A percentile compares a stretch with the other conserved stretches of the same genome.
phyloP scores from a whole-genome alignment of 208 protist genomes.

The Angomonas ambiguus region DNA sequence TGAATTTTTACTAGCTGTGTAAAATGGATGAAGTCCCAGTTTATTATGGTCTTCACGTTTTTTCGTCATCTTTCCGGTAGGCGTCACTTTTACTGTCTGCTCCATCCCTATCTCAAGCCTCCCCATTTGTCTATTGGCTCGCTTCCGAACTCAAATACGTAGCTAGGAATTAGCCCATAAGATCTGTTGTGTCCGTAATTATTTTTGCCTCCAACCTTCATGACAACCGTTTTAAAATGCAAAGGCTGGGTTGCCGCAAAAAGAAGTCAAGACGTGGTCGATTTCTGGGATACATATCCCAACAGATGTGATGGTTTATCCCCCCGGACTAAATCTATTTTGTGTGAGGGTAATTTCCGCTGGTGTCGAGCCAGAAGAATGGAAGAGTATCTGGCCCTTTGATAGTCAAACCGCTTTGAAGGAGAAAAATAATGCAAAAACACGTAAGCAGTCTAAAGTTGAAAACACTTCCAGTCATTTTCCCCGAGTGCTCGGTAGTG shows the following conservation, averaged over 20 bases:
- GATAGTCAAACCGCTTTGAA: background rate
- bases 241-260: background rate
- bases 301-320: background rate
- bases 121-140: too few species aligned
- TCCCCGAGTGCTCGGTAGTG: slow-evolving; percentile 47
- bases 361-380: background rate
- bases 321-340: background rate
- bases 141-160: too few species aligned
- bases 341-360: background rate
- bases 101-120: too few species aligned
- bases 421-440: too few species aligned
- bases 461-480: too few species aligned
- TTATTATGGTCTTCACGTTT: too few species aligned
- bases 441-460: too few species aligned
- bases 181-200: too few species aligned
- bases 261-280: background rate
- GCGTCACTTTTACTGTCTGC: too few species aligned
- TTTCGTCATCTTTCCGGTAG: too few species aligned
- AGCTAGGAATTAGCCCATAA: too few species aligned
- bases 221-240: background rate
- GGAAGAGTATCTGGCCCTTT: background rate
- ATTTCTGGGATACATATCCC: background rate
- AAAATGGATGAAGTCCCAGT: too few species aligned
- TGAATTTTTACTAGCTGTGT: slow-evolving; percentile 44
- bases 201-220: background rate